phyloP scores from a whole-genome alignment of 2,329 filamentous ascomycete genomes.

The Shiraia sp. region DNA sequence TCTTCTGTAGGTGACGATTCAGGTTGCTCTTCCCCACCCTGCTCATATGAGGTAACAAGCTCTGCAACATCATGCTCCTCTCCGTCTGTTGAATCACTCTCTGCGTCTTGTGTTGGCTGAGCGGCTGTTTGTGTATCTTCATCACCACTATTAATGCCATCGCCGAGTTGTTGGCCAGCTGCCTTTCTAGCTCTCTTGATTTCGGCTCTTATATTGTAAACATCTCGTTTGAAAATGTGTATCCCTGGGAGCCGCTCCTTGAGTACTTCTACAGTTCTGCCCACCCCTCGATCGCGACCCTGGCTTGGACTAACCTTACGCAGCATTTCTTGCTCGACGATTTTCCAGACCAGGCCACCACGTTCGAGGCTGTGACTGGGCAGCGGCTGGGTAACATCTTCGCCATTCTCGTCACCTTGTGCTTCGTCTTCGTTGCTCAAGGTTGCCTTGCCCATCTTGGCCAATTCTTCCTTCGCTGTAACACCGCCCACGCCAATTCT shows the following conservation, averaged over 20 bases:
- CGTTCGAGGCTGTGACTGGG: slow-evolving; percentile 31
- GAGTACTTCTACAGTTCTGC: slow-evolving; percentile 35
- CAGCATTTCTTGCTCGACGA: slow-evolving; percentile 42
- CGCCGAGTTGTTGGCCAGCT: slow-evolving; percentile 30
- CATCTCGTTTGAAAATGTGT: slow-evolving; percentile 42
- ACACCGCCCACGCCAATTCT: slow-evolving; percentile 36
- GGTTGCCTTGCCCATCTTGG: slow-evolving; percentile 3
- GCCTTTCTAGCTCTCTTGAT: slow-evolving; percentile 38
- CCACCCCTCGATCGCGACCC: slow-evolving; percentile 38
- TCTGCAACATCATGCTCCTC: neutral
- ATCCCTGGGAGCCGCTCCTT: slow-evolving; percentile 35
- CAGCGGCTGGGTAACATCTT: neutral
- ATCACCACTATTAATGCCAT: slow-evolving; percentile 23
- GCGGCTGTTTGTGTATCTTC: slow-evolving; percentile 8
- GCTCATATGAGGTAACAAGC: neutral
- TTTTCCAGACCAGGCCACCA: slow-evolving; percentile 38
- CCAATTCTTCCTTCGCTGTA: slow-evolving; percentile 36
- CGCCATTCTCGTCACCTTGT: slow-evolving; percentile 7
- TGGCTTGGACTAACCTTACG: slow-evolving; percentile 28
- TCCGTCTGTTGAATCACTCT: neutral
- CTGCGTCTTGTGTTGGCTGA: slow-evolving; percentile 4
- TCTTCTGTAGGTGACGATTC: neutral
- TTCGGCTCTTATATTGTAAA: slow-evolving; percentile 42
- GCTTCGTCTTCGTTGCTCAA: slow-evolving; percentile 5
- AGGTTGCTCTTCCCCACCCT: neutral